phyloP scores from a whole-genome alignment of 2,329 filamentous ascomycete species.

The Alternaria angustiovoidea region DNA sequence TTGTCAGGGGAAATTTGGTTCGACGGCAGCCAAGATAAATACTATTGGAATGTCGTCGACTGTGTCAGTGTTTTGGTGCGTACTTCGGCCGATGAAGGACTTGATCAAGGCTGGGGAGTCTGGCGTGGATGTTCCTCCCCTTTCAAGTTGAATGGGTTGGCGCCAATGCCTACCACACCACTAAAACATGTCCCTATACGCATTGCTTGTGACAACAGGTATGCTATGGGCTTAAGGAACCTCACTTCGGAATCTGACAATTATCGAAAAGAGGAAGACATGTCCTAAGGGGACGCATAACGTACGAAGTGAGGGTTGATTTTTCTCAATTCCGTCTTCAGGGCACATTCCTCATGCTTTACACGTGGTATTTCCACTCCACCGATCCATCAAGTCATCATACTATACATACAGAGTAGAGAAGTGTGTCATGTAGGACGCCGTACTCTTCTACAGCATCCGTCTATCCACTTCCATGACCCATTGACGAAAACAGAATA shows the following conservation, averaged over 20 bases:
- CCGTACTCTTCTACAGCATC: constrained; percentile 17
- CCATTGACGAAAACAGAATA: constrained; percentile 20
- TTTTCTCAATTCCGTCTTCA: neutral
- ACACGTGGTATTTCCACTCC: constrained; percentile 11
- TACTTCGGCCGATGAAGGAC: constrained; percentile 6
- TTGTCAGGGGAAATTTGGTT: constrained; percentile 6
- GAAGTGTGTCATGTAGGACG: constrained; percentile 33
- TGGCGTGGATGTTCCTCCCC: neutral
- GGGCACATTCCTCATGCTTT: constrained; percentile 6
- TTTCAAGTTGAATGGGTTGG: constrained; percentile 3
- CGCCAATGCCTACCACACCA: neutral
- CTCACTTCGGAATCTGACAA: neutral
- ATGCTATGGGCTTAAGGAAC: neutral
- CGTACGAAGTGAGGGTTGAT: neutral
- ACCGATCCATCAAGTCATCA: constrained; percentile 16
- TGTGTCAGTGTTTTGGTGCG: neutral
- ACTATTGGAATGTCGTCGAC: neutral
- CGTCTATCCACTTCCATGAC: constrained; percentile 27
- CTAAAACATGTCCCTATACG: neutral
- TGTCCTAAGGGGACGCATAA: neutral
- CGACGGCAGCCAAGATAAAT: constrained; percentile 4
- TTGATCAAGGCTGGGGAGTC: neutral
- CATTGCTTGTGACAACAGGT: neutral
- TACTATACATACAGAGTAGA: constrained; percentile 40
- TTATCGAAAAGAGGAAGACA: neutral